Evolutionary conservation across 176 grass and related monocot genomes (phyloP), one percentile per base, ranked within the genome.

Genomic region (Puccinellia tenuiflora): DNA sequence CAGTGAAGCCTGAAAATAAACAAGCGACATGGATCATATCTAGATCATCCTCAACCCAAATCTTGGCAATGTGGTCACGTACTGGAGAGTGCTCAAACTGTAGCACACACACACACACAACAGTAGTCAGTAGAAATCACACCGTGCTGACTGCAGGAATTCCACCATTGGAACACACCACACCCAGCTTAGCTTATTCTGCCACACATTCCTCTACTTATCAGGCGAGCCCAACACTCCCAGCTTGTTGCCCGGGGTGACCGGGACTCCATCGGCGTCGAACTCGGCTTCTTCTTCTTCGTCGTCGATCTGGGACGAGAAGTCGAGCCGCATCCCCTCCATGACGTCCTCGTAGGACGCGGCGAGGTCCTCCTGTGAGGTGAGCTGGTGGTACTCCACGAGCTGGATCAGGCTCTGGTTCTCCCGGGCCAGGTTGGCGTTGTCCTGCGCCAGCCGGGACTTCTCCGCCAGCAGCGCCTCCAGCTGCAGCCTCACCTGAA

Each of bases 341-440:
- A 95, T 90, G 22, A 88, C 86, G 75, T 95, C 86, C 72, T 98
- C 92, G 50, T 93, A 95, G 0, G 92, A 95, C 0, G 86, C 77
- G 2, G 86, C 73, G 9, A 95, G 87, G 51, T 95, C 92, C 45
- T 95, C 92, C 45, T 92, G 91, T 2, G 92, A 93, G 52, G 96
- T 93, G 48, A 98, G 81, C 73, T 98, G 93, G 82, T 98, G 96
- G 43, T 98, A 98, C 91, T 98, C 96, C 5, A 98, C 89, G 17
- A 98, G 87, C 68, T 98, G 92, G 30, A 91, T 88, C 72, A 98
- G 80, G 79, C 89, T 91, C 77, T 95, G 91, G 47, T 98, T 98
- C 79, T 98, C 96, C 42, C 96, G 75, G 1, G 81, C 82, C 61
- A 98, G 68, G 50, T 90, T 87, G 2, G 93, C 93, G 33, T 98